phyloP scores from a whole-genome alignment of 371 early-diverging fungal species.

The Mortierella sp. region DNA sequence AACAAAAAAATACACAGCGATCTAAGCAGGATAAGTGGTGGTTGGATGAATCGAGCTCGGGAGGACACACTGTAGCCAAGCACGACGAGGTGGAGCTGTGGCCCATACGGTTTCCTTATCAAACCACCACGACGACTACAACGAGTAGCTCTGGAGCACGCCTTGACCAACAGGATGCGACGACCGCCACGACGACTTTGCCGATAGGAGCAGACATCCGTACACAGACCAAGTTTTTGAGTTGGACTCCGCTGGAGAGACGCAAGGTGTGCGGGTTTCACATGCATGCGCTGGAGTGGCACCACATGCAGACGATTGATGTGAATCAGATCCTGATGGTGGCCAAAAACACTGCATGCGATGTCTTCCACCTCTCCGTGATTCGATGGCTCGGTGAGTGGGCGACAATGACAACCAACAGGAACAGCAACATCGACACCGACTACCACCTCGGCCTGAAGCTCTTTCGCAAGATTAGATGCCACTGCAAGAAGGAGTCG shows the following conservation, averaged over 20 bases:
- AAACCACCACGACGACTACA: no score
- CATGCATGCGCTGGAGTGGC: slow-evolving; percentile 23
- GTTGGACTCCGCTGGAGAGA: neutral
- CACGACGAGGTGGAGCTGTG: neutral
- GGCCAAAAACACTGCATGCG: neutral
- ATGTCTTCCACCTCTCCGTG: slow-evolving; percentile 6
- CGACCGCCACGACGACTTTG: neutral
- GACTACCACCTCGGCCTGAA: neutral
- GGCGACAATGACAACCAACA: no score
- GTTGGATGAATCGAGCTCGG: neutral
- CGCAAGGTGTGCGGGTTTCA: slow-evolving; percentile 20
- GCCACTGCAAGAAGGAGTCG: neutral
- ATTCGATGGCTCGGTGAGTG: slow-evolving; percentile 9
- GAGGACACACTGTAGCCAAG: neutral
- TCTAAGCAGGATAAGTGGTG: no score
- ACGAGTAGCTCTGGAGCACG: no score
- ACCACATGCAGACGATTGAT: neutral
- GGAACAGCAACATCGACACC: neutral
- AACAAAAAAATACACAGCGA: no score
- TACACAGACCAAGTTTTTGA: neutral
- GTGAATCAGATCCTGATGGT: neutral
- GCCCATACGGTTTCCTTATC: no score
- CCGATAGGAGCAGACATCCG: neutral
- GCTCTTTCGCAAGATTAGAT: neutral
- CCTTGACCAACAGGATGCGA: no score